Base-by-base conservation (phyloP, 257 asterid species). In the Catharanthus roseus region DNA sequence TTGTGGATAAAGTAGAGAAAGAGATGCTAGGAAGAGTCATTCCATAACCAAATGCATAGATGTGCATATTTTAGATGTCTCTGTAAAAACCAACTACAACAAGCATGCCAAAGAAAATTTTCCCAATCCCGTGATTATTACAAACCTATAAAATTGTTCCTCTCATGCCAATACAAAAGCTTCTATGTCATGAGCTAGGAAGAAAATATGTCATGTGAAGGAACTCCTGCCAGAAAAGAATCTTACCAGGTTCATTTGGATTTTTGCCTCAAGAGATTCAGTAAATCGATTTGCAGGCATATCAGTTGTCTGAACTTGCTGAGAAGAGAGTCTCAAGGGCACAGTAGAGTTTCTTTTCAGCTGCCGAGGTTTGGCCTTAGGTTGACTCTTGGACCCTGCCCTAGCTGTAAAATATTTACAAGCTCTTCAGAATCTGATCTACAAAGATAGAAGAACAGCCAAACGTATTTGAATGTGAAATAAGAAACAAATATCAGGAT, bases 381-480 rank as follows among this genome's bases (percentile, higher is more conserved):
- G 97, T 75, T 81, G 88, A 82, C 86, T 87, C 76, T 82, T 87
- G 60, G 88, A 82, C 4, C 74, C 83, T 38, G 80, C 81, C 79
- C 86, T 78, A 47, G 79, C 95, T 87, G 90, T 71, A 70, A 42
- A 19, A 68, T 11, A 73, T 38, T 44, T 3, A 8, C 24, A 50
- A 51, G 72, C 42, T 75, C 54, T 19, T 31, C 65, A 38, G 42
- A 76, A 54, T 57, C 65, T 19, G 56, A 28, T 51, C 28, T 24
- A 5, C 55, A 66, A 5, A 41, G 4, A 33, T n/a, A 1, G 3
- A 18, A 45, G 10, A 57, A 28, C 21, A 19, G 39, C 28, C 21
- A 53, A 6, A 28, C 24, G 8, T 16, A 16, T 15, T 10, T 1
- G 4, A 3, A 28, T 6, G 12, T 4, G 9, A 31, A 23, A 12